Base-by-base conservation (phyloP, 225 moss, liverwort and hornwort genomes). In the Rhytidiadelphus loreus region DNA sequence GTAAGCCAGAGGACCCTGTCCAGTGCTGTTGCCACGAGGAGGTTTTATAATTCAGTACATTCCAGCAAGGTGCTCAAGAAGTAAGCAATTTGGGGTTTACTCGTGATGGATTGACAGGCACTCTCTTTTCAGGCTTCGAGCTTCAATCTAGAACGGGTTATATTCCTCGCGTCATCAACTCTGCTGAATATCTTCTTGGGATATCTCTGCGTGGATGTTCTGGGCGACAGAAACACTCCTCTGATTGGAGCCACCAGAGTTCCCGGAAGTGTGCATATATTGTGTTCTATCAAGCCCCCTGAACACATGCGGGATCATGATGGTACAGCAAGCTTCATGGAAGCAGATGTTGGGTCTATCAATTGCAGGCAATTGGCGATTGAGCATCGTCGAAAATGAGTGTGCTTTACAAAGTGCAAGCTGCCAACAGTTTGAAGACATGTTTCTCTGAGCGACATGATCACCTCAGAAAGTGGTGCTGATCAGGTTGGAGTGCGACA, bases 181-280 rank as follows among this genome's bases (percentile, higher is more conserved):
- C 74, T 80, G 88, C 77, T 80, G 87, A 73, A 57, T 63, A 61
- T 75, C 87, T 86, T 89, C 84, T 82, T 89, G 81, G 85, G 82
- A 70, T 62, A 52, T 71, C 56, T 66, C 69, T 77, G 88, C 81
- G 52, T 86, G 71, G 72, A 87, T 90, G 87, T 60, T 68, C 63
- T 90, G 89, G 87, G 77, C 53, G 73, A 88, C 65, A 10, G 53
- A 83, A 48, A 80, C 57, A 55, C 80, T 86, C 76, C 66, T 35
- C 83, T 85, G 85, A 69, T 55, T 84, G 68, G 90, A 90, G 81
- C 70, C 88, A 77, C 58, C 90, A 71, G 86, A 86, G 88, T 88
- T 88, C 16, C 69, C 77, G 81, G 88, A 87, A 82, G 84, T 90
- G 88, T 92, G 92, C 90, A 90, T 87, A 89, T 90, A 64, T 89